A percentile compares a stretch with the other conserved stretches of the same genome.
Conservation (phyloP, 1,284 basidiomycete species). For the Fomitopsis pinicola region DNA sequence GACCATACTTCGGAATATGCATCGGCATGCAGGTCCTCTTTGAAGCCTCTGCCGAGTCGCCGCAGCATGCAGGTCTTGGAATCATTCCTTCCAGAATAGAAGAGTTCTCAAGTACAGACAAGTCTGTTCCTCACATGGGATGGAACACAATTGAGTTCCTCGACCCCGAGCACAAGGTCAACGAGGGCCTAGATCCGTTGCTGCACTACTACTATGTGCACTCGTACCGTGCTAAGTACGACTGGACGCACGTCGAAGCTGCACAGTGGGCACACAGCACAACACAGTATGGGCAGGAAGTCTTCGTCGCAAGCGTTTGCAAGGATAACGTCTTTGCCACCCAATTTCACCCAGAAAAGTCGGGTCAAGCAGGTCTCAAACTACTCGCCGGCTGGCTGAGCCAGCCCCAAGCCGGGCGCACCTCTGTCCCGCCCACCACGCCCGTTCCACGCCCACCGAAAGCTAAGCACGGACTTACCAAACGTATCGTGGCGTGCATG, state of each 20-base stretch:
- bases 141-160: slow-evolving; percentile 81
- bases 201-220: slow-evolving; percentile 96
- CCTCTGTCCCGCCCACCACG: slow-evolving; percentile 25
- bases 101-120: slow-evolving; percentile 64
- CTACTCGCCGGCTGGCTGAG: slow-evolving; percentile 85
- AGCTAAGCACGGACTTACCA: slow-evolving; percentile 70
- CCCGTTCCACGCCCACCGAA: slow-evolving; percentile 36
- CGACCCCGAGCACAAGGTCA: slow-evolving; percentile 36
- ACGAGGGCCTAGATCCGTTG: slow-evolving; percentile 42
- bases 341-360: slow-evolving; percentile 99
- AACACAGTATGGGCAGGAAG: slow-evolving; percentile 90
- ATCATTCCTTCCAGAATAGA: slow-evolving; percentile 69
- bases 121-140: slow-evolving; percentile 97
- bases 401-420: slow-evolving; percentile 41
- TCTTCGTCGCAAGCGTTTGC: slow-evolving; percentile 87
- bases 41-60: slow-evolving; percentile 76
- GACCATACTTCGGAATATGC: slow-evolving; percentile 97
- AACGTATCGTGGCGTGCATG: slow-evolving; percentile 96
- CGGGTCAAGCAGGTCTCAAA: slow-evolving; percentile 84
- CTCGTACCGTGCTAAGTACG: slow-evolving; percentile 84
- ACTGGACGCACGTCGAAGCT: slow-evolving; percentile 49
- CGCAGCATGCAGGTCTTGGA: slow-evolving; percentile 58
- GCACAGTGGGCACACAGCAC: slow-evolving; percentile 81
- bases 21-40: slow-evolving; percentile 98
- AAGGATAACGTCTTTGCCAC: slow-evolving; percentile 89